Evolutionary conservation across 371 early-diverging fungal genomes (phyloP), one percentile per base, ranked within the genome.

Genomic region (Mortierella sp.): DNA sequence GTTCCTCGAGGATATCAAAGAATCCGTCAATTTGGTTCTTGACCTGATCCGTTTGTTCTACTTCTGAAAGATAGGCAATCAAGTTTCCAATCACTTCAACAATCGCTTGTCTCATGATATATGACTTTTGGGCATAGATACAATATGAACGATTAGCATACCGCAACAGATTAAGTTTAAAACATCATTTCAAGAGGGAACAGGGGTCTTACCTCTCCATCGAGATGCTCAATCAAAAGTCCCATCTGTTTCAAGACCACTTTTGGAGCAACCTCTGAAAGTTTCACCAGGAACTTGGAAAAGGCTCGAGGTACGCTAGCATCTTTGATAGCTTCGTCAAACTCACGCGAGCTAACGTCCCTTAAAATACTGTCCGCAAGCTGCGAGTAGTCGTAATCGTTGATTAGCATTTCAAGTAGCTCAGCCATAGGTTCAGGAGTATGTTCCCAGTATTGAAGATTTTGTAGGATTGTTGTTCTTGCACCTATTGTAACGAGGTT

Each of bases 341-440:
- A 92, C 55, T 89, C 86, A 68, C 90, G 87, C 64, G 86, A 85
- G 61, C 87, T 85, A 65, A 90, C 86, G 28, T 91, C 93, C 83
- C 92, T 85, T 59, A 98, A 74, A 26, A 97, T 88, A 65, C 91
- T 94, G 76, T 97, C 97, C 0, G 89, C 86, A 47, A 99, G 75
- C 61, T 90, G 91, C 55, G 89, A 85, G 66, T 92, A 88, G 31
- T 92, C 91, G 70, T 91, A 89, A 37, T 91, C 75, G 6, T 89
- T 87, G 31, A 87, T 85, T 47, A 95, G 72, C 66, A 87, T 83
- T 29, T 90, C 86, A 43, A 98, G 72, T 1, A 98, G 85, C 49
- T 95, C 95, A 0, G 98, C 98, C 92, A 97, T 94, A 19, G 92
- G 87, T 73, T 99, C 97, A 31, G 95, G 89, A 26, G 96, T 88